Conservation (phyloP, 2,329 filamentous ascomycete species). For the Monosporascus sp. region DNA sequence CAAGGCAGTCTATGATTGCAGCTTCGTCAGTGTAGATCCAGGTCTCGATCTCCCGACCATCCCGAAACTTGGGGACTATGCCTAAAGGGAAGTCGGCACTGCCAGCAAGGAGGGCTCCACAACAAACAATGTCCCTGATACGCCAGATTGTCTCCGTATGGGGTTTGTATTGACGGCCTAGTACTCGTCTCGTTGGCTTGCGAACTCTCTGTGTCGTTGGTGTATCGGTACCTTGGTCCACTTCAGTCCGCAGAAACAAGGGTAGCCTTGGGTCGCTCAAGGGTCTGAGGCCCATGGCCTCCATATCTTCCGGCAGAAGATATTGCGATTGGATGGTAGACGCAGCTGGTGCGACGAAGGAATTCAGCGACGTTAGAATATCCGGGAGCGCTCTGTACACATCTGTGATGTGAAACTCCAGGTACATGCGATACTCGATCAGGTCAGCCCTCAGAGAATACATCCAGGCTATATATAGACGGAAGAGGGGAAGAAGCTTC, state of each 20-base stretch:
- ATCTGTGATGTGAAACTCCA: slow-evolving; percentile 39
- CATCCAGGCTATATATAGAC: slow-evolving; percentile 51
- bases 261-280: slow-evolving; percentile 20
- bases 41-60: slow-evolving; percentile 13
- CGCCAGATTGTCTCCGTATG: slow-evolving; percentile 38
- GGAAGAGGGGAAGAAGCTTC: slow-evolving; percentile 44
- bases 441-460: slow-evolving; percentile 41
- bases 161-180: slow-evolving; percentile 24
- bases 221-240: slow-evolving; percentile 5
- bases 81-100: slow-evolving; percentile 35
- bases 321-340: slow-evolving; percentile 37
- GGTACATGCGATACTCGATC: slow-evolving; percentile 37
- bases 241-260: slow-evolving; percentile 20
- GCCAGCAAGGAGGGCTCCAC: slow-evolving; percentile 41
- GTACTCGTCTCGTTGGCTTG: slow-evolving; percentile 33
- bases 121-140: slow-evolving; percentile 42
- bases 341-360: slow-evolving; percentile 32
- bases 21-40: slow-evolving; percentile 21
- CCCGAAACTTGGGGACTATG: slow-evolving; percentile 11
- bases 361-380: slow-evolving; percentile 43
- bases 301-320: slow-evolving; percentile 44
- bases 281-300: slow-evolving; percentile 24
- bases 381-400: slow-evolving; percentile 42
- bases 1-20: slow-evolving; percentile 5
- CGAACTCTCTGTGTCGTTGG: slow-evolving; percentile 30